Percentiles rank a stretch among this genome's conserved stretches.
These are phyloP conservation scores for Cytospora leucostoma DNA, from an alignment of 2,329 filamentous ascomycete genomes.

Conservation along the genomic window DNA sequence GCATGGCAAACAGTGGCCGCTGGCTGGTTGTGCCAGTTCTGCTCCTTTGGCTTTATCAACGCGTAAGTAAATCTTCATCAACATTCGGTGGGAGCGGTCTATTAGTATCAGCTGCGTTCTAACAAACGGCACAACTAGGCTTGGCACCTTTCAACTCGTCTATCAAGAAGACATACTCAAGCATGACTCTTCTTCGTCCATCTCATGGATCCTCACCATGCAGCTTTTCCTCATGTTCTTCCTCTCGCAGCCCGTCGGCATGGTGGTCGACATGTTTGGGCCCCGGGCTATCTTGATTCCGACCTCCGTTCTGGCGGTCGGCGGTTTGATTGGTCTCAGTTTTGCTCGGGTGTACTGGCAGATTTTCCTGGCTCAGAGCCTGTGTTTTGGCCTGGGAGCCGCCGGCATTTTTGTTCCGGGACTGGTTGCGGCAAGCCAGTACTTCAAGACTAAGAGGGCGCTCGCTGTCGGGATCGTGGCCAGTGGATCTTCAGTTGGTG, in stretches of 20 bases:
- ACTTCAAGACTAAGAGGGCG: slow-evolving; percentile 35
- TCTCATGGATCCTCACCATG: slow-evolving; percentile 50
- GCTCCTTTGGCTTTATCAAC: slow-evolving; percentile 11
- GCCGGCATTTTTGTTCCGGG: slow-evolving; percentile 44
- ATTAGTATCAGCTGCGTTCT: not conserved
- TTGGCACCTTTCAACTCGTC: slow-evolving; percentile 52
- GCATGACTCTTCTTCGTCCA: slow-evolving; percentile 35
- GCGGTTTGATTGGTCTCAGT: slow-evolving; percentile 49
- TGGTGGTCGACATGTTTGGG: slow-evolving; percentile 50
- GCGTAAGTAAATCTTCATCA: slow-evolving; percentile 1
- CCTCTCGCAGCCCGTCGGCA: slow-evolving; percentile 46
- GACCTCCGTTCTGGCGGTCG: slow-evolving; percentile 45
- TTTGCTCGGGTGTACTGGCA: slow-evolving; percentile 46
- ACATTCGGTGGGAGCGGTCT: not conserved
- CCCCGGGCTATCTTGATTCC: slow-evolving; percentile 41
- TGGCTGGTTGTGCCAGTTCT: not conserved
- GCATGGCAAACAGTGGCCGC: too few species aligned
- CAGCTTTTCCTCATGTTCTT: slow-evolving; percentile 49
- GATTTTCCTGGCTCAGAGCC: slow-evolving; percentile 46
- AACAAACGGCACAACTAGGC: not conserved
- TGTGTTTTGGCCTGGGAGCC: slow-evolving; percentile 48
- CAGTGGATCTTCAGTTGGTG: slow-evolving; percentile 31
- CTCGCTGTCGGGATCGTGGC: slow-evolving; percentile 41
- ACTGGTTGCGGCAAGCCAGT: slow-evolving; percentile 38
- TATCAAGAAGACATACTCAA: slow-evolving; percentile 46